Evolutionary conservation across 2,329 filamentous ascomycete genomes (phyloP).

Genomic region (Diaporthe humulicola): DNA sequence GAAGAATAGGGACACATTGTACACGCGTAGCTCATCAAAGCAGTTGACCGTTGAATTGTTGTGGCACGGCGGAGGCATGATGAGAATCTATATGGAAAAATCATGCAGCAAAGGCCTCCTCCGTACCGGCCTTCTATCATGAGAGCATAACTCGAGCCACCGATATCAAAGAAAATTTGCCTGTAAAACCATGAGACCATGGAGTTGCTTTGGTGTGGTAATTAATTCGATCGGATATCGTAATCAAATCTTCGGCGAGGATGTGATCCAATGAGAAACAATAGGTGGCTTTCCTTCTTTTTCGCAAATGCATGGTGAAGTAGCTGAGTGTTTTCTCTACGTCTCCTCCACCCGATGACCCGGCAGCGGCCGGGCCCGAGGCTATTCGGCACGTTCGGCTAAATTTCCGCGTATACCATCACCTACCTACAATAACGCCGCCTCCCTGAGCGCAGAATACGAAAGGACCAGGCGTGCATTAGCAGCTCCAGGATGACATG

Average conservation of each 20-base stretch:
- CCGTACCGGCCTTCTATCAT: background rate
- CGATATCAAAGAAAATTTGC: background rate
- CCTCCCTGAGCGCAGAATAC: too few species aligned
- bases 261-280: background rate
- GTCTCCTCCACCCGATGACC: background rate
- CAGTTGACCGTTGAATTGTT: background rate
- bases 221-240: too few species aligned
- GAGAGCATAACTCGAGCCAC: background rate
- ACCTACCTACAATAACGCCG: background rate
- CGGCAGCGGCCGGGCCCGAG: slow-evolving; percentile 5
- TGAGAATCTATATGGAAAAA: background rate
- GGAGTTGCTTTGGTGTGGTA: too few species aligned
- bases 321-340: background rate
- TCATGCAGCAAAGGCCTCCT: background rate
- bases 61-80: too few species aligned
- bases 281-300: background rate
- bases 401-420: background rate
- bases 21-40: background rate
- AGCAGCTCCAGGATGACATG: too few species aligned
- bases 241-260: background rate
- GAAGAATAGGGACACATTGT: background rate
- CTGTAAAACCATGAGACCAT: background rate
- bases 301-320: background rate
- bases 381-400: slow-evolving; percentile 28
- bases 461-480: too few species aligned